These are phyloP conservation scores for Curvularia eragrostidis DNA, from an alignment of 2,329 filamentous ascomycete species.

Conservation along the genomic window DNA sequence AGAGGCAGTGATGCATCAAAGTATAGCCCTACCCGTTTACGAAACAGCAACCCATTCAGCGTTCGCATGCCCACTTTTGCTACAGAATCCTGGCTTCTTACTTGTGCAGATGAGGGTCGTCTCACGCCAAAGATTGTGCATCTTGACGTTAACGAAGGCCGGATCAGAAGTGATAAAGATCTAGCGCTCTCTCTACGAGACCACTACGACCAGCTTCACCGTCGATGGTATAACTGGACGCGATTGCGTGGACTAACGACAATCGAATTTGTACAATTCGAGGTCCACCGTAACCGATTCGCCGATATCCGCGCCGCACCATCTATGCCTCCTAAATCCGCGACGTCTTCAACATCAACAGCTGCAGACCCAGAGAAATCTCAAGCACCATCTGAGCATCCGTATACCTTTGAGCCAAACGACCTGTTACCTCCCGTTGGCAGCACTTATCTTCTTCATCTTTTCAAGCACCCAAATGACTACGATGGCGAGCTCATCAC, in stretches of 20 bases:
- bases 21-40: conserved; percentile 34
- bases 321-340: conserved; percentile 43
- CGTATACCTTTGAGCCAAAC: conserved; percentile 48
- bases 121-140: conserved; percentile 49
- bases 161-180: conserved; percentile 47
- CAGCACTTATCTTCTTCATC: conserved; percentile 47
- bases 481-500: conserved; percentile 50
- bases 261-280: conserved; percentile 51
- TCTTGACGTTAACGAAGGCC: conserved; percentile 43
- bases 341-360: conserved; percentile 19
- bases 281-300: conserved; percentile 51
- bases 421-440: conserved; percentile 51
- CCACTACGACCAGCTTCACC: conserved; percentile 46
- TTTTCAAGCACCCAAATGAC: conserved; percentile 51
- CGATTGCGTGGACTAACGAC: conserved; percentile 46
- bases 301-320: conserved; percentile 49
- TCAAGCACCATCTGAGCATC: conserved; percentile 30
- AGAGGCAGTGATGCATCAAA: conserved; percentile 26
- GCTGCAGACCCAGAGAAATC: conserved; percentile 19
- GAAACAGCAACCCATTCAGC: conserved; percentile 34
- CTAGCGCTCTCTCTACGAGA: conserved; percentile 43
- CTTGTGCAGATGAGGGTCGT: conserved; percentile 49
- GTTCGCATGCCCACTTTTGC: conserved; percentile 28
- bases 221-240: conserved; percentile 41
- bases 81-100: conserved; percentile 47